Evolutionary conservation across 2,329 filamentous ascomycete species (phyloP), one percentile per base, ranked within the genome.

Genomic region (Fusarium torreyae): DNA sequence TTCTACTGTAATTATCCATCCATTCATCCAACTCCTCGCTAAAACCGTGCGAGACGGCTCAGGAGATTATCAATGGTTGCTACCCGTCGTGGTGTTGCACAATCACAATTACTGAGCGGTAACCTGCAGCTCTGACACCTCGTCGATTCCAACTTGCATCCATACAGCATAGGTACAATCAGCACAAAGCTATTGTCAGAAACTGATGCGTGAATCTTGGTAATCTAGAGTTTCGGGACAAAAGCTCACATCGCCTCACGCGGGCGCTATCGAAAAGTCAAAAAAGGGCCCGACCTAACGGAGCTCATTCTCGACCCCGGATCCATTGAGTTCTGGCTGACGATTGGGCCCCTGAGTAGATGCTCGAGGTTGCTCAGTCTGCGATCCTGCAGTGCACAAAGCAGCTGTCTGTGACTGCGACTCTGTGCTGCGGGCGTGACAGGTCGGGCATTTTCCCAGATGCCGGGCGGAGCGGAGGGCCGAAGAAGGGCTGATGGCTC

Each of bases 361-460:
- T 26, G 9, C 33, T 50, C 46, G 43, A 50, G 49, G 57, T 49
- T 53, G 62, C 60, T 63, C 57, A 57, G 68, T 64, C 57, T 63
- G 34, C 46, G 58, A 71, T 73, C 58, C 65, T 63, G 54, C 65
- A 70, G 45, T 34, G 28, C 43, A 46, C 24, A 38, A 28, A 40
- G 28, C 3, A 31, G 28, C 28, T 31, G 28, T 13, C 28, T 31
- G 9, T 31, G 28, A 31, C 20, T 42, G 40, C 38, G 31, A 59
- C 15, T 34, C 26, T 48, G 31, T 26, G 38, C 52, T 48, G 43
- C 45, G 57, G 28, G 28, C 39, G 48, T 66, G 42, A 48, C 60
- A 57, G 43, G 46, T 70, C 70, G 70, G 70, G 50, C 66, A 68
- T 63, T 73, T 65, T 68, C 33, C 28, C 40, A 58, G 36, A 20